phyloP scores from a whole-genome alignment of 2,329 filamentous ascomycete genomes.

The Pleomassaria siparia region DNA sequence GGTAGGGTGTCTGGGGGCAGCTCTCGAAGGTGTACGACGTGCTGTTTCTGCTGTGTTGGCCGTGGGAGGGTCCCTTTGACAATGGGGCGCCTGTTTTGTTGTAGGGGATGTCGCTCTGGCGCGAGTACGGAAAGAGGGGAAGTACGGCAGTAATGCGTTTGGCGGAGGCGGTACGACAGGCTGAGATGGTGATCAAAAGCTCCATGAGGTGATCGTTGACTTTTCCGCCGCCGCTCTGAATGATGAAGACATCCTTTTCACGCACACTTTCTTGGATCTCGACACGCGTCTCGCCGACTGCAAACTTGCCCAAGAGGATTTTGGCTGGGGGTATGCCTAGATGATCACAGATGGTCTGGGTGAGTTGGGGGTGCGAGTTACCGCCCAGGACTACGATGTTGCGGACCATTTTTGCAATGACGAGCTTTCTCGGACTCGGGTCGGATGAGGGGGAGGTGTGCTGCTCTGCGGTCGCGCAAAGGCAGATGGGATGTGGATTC shows the following conservation, averaged over 20 bases:
- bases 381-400: conserved; percentile 94
- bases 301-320: conserved; percentile 87
- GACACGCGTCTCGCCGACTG: conserved; percentile 89
- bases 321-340: conserved; percentile 85
- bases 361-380: conserved; percentile 86
- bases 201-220: conserved; percentile 98
- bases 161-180: conserved; percentile 92
- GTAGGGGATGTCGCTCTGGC: conserved; percentile 95
- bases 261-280: conserved; percentile 96
- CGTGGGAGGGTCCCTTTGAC: conserved; percentile 64
- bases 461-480: conserved; percentile 5
- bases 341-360: conserved; percentile 82
- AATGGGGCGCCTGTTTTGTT: conserved; percentile 92
- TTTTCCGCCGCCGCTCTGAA: conserved; percentile 87
- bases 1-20: conserved; percentile 80
- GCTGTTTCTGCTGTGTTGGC: conserved; percentile 46
- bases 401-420: conserved; percentile 83
- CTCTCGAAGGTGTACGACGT: conserved; percentile 82
- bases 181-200: conserved; percentile 96
- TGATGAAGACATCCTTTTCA: conserved; percentile 98
- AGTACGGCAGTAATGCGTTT: conserved; percentile 91
- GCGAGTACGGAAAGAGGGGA: conserved; percentile 93
- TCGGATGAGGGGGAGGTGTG: conserved; percentile 5
- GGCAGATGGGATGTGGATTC: neutral
- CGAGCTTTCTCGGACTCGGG: too few species aligned